A percentile compares a stretch with the other conserved stretches of the same genome.
Evolutionary conservation across 1,284 basidiomycete species (phyloP).

Genomic region (Marasmius tenuissimus): DNA sequence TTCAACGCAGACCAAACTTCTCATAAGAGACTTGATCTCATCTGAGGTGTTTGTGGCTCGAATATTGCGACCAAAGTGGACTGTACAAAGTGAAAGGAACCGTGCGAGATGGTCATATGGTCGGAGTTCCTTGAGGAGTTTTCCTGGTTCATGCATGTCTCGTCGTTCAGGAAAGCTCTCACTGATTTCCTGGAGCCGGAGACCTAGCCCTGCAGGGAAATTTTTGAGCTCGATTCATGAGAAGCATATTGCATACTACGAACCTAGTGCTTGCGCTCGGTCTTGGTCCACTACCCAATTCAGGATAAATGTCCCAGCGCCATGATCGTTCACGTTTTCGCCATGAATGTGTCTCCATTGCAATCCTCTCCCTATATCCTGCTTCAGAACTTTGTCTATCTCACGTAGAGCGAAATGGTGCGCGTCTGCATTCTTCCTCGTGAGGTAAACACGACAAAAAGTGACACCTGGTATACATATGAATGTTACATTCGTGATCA

Average conservation of each 20-base stretch:
- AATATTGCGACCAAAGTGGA: slow-evolving; percentile 14
- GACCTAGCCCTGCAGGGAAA: slow-evolving; percentile 12
- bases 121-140: slow-evolving; percentile 6
- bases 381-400: slow-evolving; percentile 12
- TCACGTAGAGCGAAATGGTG: slow-evolving; percentile 9
- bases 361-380: slow-evolving; percentile 14
- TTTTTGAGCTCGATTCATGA: not conserved
- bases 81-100: slow-evolving; percentile 13
- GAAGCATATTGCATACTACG: too few species aligned
- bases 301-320: not conserved
- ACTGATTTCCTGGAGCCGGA: slow-evolving; percentile 11
- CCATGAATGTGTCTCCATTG: slow-evolving; percentile 15
- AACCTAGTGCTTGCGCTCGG: slow-evolving; percentile 17
- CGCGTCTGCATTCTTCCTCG: slow-evolving; percentile 12
- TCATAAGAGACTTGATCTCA: slow-evolving; percentile 9
- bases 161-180: not conserved
- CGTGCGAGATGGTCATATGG: slow-evolving; percentile 17
- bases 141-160: slow-evolving; percentile 14
- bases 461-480: slow-evolving; percentile 6
- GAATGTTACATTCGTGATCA: too few species aligned
- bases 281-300: slow-evolving; percentile 15
- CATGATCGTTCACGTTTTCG: not conserved
- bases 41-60: slow-evolving; percentile 3
- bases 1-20: slow-evolving; percentile 12
- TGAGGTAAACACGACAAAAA: slow-evolving; percentile 11